A percentile compares a stretch with the other conserved stretches of the same genome.
Evolutionary conservation across 2,329 filamentous ascomycete species (phyloP).

Genomic region (Chrysoporthe austroafricana): DNA sequence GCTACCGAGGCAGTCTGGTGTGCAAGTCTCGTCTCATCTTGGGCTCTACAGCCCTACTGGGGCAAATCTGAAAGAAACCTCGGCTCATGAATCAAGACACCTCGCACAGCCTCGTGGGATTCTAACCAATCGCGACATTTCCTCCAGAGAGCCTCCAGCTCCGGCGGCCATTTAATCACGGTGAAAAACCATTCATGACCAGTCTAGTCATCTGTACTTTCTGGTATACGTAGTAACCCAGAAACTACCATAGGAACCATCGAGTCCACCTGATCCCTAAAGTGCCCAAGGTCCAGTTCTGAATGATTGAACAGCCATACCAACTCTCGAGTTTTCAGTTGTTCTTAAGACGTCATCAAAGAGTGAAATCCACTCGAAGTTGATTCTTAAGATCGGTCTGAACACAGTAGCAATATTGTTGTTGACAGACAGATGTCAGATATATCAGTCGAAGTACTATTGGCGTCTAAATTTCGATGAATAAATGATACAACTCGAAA

Average conservation of each 20-base stretch:
- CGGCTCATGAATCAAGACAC: neutral
- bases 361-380: neutral
- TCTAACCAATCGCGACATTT: neutral
- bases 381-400: neutral
- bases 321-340: neutral
- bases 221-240: neutral
- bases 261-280: neutral
- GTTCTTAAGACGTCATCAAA: neutral
- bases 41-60: neutral
- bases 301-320: neutral
- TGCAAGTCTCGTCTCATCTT: neutral
- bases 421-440: neutral
- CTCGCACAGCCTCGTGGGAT: neutral
- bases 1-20: neutral
- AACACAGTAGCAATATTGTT: neutral
- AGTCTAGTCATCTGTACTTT: neutral
- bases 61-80: neutral
- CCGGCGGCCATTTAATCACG: neutral
- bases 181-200: neutral
- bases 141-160: neutral
- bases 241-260: neutral
- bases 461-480: neutral
- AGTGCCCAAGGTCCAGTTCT: neutral
- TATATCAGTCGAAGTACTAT: neutral
- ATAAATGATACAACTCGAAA: slow-evolving; percentile 1